Base-by-base conservation (phyloP, 75 land plant species). In the Pinus tabuliformis region DNA sequence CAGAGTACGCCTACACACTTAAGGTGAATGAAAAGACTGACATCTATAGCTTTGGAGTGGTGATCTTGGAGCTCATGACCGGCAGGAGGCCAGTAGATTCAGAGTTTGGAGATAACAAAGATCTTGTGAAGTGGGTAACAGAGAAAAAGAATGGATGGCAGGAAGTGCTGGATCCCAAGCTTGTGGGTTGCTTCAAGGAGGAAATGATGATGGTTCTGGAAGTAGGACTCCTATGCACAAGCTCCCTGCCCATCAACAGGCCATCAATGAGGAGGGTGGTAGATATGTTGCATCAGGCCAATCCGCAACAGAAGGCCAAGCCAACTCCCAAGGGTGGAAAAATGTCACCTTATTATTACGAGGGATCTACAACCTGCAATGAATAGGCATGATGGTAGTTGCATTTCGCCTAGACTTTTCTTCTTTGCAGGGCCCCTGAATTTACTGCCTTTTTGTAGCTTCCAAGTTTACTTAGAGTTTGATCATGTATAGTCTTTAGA, bases 191-290 rank as follows among this genome's bases (percentile, higher is more conserved):
- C 62, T 82, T 73, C 80, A 86, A 86, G 30, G 91, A 86, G 58
- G 91, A 91, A 73, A 86, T 92, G 70, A 73, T 71, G 78, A 79
- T 76, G 78, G 86, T 92, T 57, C 82, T 92, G 15, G 74, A 84
- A 60, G 82, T 92, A 72, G 95, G 84, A 12, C 77, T 90, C 15
- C 87, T 86, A 56, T 92, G 95, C 86, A 90, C 92, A 4, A 86
- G 86, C 61, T 83, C 90, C 5, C 88, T 87, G 0, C 95, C 92
- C 5, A 85, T 87, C 57, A 87, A 88, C 80, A 83, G 95, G 45
- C 95, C 95, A 1, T 73, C 95, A 22, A 92, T 92, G 95, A 77
- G 93, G 26, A 26, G 26, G 26, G 26, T 26, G 26, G 26, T 26
- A 26, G 26, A 26, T 26, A 26, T 26, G 26, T 72, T 92, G 80